phyloP scores from a whole-genome alignment of 2,329 filamentous ascomycete genomes.

The Epichloe uncinata region DNA sequence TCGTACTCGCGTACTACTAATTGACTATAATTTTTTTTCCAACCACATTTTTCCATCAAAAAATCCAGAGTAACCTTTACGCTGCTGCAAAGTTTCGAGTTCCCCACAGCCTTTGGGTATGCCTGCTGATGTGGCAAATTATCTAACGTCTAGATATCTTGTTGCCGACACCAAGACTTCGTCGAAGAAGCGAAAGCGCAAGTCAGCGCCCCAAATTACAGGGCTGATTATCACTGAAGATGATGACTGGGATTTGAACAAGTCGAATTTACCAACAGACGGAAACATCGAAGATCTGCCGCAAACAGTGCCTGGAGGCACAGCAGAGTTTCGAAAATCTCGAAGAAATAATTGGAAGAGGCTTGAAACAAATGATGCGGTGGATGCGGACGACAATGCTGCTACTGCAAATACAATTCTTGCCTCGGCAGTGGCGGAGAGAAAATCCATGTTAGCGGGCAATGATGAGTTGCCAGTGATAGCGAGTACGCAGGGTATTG shows the following conservation, averaged over 20 bases:
- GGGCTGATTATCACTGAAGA: slow-evolving; percentile 55
- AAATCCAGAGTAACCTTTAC: not conserved
- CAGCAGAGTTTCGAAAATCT: slow-evolving; percentile 54
- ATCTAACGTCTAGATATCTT: slow-evolving; percentile 86
- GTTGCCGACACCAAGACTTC: slow-evolving; percentile 40
- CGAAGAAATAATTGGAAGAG: slow-evolving; percentile 76
- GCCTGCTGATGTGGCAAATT: slow-evolving; percentile 58
- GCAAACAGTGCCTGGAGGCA: slow-evolving; percentile 35
- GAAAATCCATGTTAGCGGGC: slow-evolving; percentile 33
- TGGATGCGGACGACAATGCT: slow-evolving; percentile 24
- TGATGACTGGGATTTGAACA: slow-evolving; percentile 39
- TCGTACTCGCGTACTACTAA: too few relatives aligned
- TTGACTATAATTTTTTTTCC: too few relatives aligned
- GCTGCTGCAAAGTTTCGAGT: not conserved
- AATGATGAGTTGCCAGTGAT: slow-evolving; percentile 38
- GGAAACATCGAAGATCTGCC: slow-evolving; percentile 33
- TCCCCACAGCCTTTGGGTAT: slow-evolving; percentile 20
- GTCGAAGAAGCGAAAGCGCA: slow-evolving; percentile 51
- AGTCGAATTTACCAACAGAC: slow-evolving; percentile 16
- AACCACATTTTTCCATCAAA: not conserved
- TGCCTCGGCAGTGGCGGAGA: slow-evolving; percentile 56
- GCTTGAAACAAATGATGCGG: slow-evolving; percentile 33
- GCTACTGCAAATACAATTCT: slow-evolving; percentile 65
- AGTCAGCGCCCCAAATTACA: slow-evolving; percentile 25
- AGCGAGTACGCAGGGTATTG: slow-evolving; percentile 31